Base-by-base conservation (phyloP, 805 yeast species). In the Scheffersomyces amazonensis region DNA sequence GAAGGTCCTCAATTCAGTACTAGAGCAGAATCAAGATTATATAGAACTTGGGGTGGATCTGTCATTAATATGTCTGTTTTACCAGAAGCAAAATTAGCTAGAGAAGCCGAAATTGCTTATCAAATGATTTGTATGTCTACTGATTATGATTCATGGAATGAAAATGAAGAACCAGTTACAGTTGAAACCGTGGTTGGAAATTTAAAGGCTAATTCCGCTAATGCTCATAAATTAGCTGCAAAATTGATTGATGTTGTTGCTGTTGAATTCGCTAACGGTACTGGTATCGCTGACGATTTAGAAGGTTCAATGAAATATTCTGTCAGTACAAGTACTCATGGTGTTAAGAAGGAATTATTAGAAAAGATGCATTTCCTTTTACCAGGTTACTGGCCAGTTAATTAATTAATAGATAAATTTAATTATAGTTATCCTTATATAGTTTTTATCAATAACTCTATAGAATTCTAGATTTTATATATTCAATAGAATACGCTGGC, bases 101-200 rank as follows among this genome's bases (percentile, higher is more conserved):
- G 95, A 56, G 99, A 93, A 67, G 96, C 98, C 32, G 99, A 93
- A 65, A 83, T 93, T 48, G 76, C 96, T 20, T 93, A 93, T 66
- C 98, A 91, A 65, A 93, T 93, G 97, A 77, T 93, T 47, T 93
- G 99, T 66, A 93, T 93, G 99, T 83, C 96, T 1, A 93, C 99
- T 3, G 99, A 93, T 63, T 93, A 93, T 65, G 99, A 93, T 59
- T 95, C 99, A 17, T 93, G 99, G 99, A 86, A 89, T 58, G 95
- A 84, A 53, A 80, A 78, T 37, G 98, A 83, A 58, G 97, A 91
- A 56, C 91, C 98, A 2, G 99, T 93, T 34, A 90, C 98, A 7
- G 98, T 93, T n/a, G 97, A 90, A 66, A 85, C 95, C 4, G 96
- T 93, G 30, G 89, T 93, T 35, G 88, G 95, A 39, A 87, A 93